phyloP scores from a whole-genome alignment of 2,329 filamentous ascomycete species.

The Ophiostoma quercus region DNA sequence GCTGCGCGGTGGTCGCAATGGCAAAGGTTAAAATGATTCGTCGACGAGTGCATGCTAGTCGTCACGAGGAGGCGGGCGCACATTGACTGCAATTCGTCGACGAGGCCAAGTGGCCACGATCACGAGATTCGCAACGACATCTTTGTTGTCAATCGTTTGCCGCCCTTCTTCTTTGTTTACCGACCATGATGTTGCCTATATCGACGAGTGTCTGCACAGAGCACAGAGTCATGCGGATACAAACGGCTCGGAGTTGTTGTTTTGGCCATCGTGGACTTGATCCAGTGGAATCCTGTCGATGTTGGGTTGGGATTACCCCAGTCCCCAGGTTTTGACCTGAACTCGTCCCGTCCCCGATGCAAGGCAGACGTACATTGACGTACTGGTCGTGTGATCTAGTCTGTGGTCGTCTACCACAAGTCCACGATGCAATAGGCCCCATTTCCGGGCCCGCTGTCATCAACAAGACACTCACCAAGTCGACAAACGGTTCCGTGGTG shows the following conservation, averaged over 20 bases:
- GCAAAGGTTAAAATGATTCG: background rate
- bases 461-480: background rate
- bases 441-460: background rate
- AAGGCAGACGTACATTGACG: background rate
- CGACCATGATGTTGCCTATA: background rate
- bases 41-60: background rate
- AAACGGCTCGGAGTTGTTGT: background rate
- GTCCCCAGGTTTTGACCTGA: background rate
- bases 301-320: background rate
- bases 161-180: too few species aligned
- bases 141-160: too few species aligned
- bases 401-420: too few species aligned
- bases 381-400: background rate
- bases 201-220: background rate
- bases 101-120: background rate
- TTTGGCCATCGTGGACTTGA: background rate
- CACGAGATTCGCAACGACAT: background rate
- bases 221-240: background rate
- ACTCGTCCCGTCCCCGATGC: background rate
- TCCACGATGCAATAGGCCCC: background rate
- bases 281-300: background rate
- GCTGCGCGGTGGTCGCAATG: background rate
- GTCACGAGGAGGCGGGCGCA: background rate
- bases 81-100: background rate
- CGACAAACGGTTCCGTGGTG: background rate